These are phyloP conservation scores for Candida suzukii DNA, from an alignment of 805 yeast species.

Conservation along the genomic window DNA sequence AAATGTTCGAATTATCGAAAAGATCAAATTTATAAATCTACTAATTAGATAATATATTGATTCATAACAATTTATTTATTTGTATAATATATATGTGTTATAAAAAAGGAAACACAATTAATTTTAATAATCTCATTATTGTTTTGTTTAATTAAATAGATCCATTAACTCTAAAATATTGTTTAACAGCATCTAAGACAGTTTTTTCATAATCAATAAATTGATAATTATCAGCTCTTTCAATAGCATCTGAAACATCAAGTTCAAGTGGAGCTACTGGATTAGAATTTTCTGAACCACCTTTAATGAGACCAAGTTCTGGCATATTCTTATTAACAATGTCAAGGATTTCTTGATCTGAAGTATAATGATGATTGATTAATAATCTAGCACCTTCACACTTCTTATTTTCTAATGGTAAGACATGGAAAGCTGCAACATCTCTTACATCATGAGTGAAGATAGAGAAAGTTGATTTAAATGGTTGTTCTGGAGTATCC, in stretches of 20 bases:
- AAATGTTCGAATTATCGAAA: neutral
- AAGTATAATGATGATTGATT: slow-evolving; percentile 13
- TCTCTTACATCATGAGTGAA: slow-evolving; percentile 49
- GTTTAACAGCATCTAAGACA: slow-evolving; percentile 4
- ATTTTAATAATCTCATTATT: neutral
- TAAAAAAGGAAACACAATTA: neutral
- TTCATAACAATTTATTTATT: too few species aligned
- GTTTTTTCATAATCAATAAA: slow-evolving; percentile 4
- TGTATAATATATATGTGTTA: too few species aligned
- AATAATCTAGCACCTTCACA: slow-evolving; percentile 29
- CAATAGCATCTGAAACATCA: neutral
- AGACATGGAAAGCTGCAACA: slow-evolving; percentile 50
- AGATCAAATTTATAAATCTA: neutral
- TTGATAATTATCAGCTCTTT: neutral
- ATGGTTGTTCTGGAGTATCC: too few species aligned
- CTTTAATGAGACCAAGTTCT: slow-evolving; percentile 17
- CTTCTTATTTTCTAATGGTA: slow-evolving; percentile 39
- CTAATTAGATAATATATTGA: too few species aligned
- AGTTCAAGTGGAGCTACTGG: neutral
- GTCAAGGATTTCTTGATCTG: slow-evolving; percentile 25
- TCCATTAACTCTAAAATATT: slow-evolving; percentile 6
- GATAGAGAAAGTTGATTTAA: slow-evolving; percentile 20
- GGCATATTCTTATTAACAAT: slow-evolving; percentile 29
- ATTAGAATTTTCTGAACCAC: neutral
- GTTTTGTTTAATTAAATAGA: neutral